Conservation (phyloP, 2,329 filamentous ascomycete genomes). For the Aspergillus viridinutans region DNA sequence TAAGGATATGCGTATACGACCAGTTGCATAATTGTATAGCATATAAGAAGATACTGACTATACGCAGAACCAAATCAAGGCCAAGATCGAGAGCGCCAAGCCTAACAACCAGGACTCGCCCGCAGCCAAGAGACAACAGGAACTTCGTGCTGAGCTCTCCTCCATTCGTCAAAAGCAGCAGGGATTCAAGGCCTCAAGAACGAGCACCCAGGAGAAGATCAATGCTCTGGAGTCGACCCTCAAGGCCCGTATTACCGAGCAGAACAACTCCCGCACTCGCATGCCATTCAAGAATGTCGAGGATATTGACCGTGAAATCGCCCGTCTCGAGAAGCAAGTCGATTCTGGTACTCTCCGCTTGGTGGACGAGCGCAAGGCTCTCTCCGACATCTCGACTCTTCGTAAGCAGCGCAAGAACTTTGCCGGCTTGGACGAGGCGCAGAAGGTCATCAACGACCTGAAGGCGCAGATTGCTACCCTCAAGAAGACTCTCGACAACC, state of each 20-base stretch:
- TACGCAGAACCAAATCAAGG: slow-evolving; percentile 79
- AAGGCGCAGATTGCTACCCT: slow-evolving; percentile 84
- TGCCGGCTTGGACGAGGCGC: slow-evolving; percentile 72
- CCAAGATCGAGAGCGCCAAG: slow-evolving; percentile 78
- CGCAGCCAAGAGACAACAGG: slow-evolving; percentile 74
- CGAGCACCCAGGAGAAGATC: slow-evolving; percentile 78
- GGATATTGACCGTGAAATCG: slow-evolving; percentile 81
- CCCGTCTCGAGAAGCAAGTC: slow-evolving; percentile 75
- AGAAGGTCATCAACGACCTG: slow-evolving; percentile 85
- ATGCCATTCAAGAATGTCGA: slow-evolving; percentile 82
- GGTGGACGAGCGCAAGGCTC: slow-evolving; percentile 93
- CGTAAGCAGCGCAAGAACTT: slow-evolving; percentile 92
- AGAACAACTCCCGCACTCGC: slow-evolving; percentile 78
- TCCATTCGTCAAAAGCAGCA: slow-evolving; percentile 84
- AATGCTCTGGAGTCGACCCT: slow-evolving; percentile 87
- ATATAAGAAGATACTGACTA: slow-evolving; percentile 14
- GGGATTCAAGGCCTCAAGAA: slow-evolving; percentile 77
- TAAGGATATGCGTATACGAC: not conserved
- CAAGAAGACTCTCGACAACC: slow-evolving; percentile 84
- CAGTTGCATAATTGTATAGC: not conserved
- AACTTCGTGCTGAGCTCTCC: slow-evolving; percentile 76
- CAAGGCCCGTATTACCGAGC: slow-evolving; percentile 77
- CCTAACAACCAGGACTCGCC: slow-evolving; percentile 81
- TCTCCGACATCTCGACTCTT: slow-evolving; percentile 75
- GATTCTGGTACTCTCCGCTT: slow-evolving; percentile 88